A percentile compares a stretch with the other conserved stretches of the same genome.
Conservation (phyloP, 495 filamentous ascomycete genomes). For the Podospora fimiseda region DNA sequence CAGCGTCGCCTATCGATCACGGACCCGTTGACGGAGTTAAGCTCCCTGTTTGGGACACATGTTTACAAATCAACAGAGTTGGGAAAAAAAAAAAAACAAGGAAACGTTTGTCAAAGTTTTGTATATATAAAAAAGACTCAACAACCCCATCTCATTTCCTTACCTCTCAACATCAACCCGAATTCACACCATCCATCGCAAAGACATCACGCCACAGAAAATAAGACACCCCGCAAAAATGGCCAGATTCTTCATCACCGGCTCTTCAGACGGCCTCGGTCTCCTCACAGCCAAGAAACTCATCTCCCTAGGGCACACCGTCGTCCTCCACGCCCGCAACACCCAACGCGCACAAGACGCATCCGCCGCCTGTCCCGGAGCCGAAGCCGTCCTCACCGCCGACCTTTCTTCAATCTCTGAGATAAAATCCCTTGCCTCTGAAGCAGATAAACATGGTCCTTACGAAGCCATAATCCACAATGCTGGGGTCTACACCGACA, state of each 20-base stretch:
- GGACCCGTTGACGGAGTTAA: no score
- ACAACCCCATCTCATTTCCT: no score
- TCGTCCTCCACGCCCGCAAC: conserved; percentile 54
- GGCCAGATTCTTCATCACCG: conserved; percentile 41
- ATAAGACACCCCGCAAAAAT: not conserved
- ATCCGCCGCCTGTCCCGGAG: conserved; percentile 39
- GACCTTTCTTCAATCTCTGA: conserved; percentile 48
- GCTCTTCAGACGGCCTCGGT: conserved; percentile 45
- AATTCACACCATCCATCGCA: no score
- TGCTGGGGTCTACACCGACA: conserved; percentile 39
- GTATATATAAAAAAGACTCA: no score
- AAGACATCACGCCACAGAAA: not conserved
- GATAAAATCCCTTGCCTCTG: conserved; percentile 45
- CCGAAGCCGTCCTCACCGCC: conserved; percentile 42
- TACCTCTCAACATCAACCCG: no score
- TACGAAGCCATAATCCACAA: conserved; percentile 57
- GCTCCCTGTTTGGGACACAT: no score
- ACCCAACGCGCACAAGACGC: conserved; percentile 41
- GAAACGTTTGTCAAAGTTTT: no score
- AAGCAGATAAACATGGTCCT: conserved; percentile 42
- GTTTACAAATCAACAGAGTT: no score
- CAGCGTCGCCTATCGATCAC: no score
- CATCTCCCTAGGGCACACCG: conserved; percentile 45
- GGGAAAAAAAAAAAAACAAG: no score
- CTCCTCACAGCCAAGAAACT: conserved; percentile 45